Percentiles rank a stretch among this genome's conserved stretches.
These are phyloP conservation scores for Russula sp. DNA, from an alignment of 768 basidiomycete genomes.

Conservation along the genomic window DNA sequence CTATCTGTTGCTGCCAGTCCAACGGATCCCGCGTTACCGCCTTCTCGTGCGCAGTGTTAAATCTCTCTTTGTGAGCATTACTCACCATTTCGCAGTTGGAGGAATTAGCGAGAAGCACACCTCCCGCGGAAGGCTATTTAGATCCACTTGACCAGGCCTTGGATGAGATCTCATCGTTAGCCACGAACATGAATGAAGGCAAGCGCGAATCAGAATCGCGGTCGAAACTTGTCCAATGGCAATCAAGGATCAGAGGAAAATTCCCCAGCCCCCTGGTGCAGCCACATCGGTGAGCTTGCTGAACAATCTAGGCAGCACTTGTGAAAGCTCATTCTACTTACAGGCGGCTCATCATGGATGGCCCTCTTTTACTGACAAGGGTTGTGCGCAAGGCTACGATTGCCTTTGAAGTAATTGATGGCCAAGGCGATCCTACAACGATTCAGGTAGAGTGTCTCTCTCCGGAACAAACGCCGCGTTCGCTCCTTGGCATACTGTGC, in stretches of 20 bases:
- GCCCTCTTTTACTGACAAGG: slow-evolving; percentile 75
- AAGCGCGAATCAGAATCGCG: slow-evolving; percentile 94
- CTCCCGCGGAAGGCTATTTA: slow-evolving; percentile 66
- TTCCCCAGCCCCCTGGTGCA: slow-evolving; percentile 98
- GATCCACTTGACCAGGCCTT: slow-evolving; percentile 83
- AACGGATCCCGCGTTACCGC: slow-evolving; percentile 95
- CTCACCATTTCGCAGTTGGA: slow-evolving; percentile 52
- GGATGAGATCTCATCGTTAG: slow-evolving; percentile 79
- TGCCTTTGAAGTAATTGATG: slow-evolving; percentile 72
- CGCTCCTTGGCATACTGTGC: slow-evolving; percentile 78
- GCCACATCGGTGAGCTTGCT: slow-evolving; percentile 72
- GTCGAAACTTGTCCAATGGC: slow-evolving; percentile 86
- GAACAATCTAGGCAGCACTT: not conserved
- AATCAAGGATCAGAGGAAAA: slow-evolving; percentile 78
- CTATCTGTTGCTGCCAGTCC: slow-evolving; percentile 90
- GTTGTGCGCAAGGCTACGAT: slow-evolving; percentile 82
- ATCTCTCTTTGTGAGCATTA: not conserved
- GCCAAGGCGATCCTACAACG: slow-evolving; percentile 69
- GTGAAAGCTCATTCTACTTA: slow-evolving; percentile 10
- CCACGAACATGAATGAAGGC: slow-evolving; percentile 96
- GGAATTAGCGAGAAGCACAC: slow-evolving; percentile 78
- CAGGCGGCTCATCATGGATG: slow-evolving; percentile 92
- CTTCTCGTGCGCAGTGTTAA: slow-evolving; percentile 60
- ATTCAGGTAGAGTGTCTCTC: slow-evolving; percentile 89
- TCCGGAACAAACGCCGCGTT: slow-evolving; percentile 76